Conservation (phyloP, 1,139 yeast genomes). For the Zhuliangozyma blackwelliae region DNA sequence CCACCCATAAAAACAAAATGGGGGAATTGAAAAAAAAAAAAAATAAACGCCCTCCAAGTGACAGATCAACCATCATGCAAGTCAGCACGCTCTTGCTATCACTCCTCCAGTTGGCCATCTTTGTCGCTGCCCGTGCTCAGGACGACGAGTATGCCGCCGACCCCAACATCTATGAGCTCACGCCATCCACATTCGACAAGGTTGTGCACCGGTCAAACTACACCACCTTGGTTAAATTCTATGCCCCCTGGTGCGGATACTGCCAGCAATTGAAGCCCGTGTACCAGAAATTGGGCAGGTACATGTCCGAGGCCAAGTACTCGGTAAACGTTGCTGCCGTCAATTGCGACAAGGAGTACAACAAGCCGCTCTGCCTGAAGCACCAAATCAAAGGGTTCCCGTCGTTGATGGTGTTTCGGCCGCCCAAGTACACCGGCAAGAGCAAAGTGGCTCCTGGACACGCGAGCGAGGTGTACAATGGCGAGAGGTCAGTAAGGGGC, state of each 20-base stretch:
- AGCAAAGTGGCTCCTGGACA: constrained; percentile 26
- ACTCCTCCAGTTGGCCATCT: neutral
- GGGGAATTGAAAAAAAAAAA: no score
- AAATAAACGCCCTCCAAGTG: no score
- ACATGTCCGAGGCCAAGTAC: constrained; percentile 46
- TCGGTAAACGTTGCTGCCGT: constrained; percentile 77
- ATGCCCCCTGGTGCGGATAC: constrained; percentile 97
- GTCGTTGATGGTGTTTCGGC: constrained; percentile 73
- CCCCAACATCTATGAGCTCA: constrained; percentile 54
- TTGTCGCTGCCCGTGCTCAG: constrained; percentile 9
- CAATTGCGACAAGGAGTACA: constrained; percentile 70
- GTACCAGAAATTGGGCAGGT: constrained; percentile 60
- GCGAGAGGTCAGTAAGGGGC: constrained; percentile 60
- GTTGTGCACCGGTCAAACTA: constrained; percentile 67
- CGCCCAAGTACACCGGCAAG: constrained; percentile 53
- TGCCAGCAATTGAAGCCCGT: constrained; percentile 58
- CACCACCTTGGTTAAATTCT: constrained; percentile 82
- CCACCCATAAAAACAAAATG: no score
- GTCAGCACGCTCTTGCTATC: no score
- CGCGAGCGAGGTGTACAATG: constrained; percentile 62
- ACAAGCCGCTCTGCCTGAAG: constrained; percentile 66
- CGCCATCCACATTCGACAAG: constrained; percentile 54
- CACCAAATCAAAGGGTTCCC: constrained; percentile 76
- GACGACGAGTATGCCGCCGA: constrained; percentile 35
- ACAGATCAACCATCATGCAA: no score